Conservation (phyloP, 164 flowering plant species). For the Houttuynia cordata region DNA sequence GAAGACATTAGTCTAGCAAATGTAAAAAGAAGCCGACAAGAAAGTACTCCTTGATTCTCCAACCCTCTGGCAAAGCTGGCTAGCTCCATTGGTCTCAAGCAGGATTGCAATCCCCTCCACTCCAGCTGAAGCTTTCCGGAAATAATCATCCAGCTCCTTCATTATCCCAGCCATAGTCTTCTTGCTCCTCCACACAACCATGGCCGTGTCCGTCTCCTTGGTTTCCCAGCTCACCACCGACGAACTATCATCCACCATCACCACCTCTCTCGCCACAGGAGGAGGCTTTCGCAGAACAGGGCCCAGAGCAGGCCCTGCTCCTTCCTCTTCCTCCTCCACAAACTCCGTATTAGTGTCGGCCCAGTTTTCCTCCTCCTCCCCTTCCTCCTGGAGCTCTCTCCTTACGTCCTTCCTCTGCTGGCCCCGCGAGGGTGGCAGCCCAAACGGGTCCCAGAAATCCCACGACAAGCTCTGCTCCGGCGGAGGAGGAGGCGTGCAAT, state of each 20-base stretch:
- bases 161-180: conserved; percentile 45
- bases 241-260: conserved; percentile 32
- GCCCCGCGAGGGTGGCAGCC: conserved; percentile 10
- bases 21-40: not conserved
- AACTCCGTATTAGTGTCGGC: conserved; percentile 60
- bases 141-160: conserved; percentile 75
- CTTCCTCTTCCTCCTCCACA: conserved; percentile 23
- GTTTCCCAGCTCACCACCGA: conserved; percentile 41
- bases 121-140: conserved; percentile 57
- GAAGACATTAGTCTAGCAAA: not conserved
- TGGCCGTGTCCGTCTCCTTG: conserved; percentile 39
- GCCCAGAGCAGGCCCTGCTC: conserved; percentile 7
- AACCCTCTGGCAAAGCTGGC: conserved; percentile 21
- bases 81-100: conserved; percentile 35
- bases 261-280: conserved; percentile 15
- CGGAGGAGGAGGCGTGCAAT: conserved; percentile 43
- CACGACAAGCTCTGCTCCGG: conserved; percentile 30
- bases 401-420: conserved; percentile 14
- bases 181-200: conserved; percentile 40
- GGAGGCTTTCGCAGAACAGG: conserved; percentile 17
- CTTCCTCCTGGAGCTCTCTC: not conserved
- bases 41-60: conserved; percentile 44
- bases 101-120: conserved; percentile 51
- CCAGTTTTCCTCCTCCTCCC: conserved; percentile 65
- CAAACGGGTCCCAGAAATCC: conserved; percentile 53